Base-by-base conservation (phyloP, 176 grass and related monocot genomes). In the Dactylis glomerata region DNA sequence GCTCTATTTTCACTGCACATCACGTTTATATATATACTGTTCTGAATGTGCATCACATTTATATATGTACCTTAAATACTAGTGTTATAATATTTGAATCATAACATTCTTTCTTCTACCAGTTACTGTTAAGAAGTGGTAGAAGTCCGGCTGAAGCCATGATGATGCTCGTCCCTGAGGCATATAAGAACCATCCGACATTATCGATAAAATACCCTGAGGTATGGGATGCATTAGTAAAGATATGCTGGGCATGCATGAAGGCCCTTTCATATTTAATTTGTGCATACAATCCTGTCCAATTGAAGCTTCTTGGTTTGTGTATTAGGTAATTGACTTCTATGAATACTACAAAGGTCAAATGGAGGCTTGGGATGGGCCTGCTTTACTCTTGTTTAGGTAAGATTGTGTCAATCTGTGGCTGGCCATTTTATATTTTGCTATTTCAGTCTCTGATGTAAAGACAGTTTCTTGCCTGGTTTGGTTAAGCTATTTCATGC, bases 291-390 rank as follows among this genome's bases (percentile, higher is more conserved):
- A 31, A 46, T 80, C 45, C 51, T 68, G 41, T 83, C 55, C 40
- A 82, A 79, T 23, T 79, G 84, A 83, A 76, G 5, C 40, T 87
- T 83, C 62, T 84, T 83, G 28, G 78, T 88, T 80, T 88, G 36
- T 90, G 24, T 85, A 70, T 88, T 85, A 99, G 97, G 93, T 92
- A 68, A 82, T 92, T 91, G 92, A 96, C 86, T 99, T 99, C 76
- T 99, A 99, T 85, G 93, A 99, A 46, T 99, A 96, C 83, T 96
- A 99, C 84, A 99, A 99, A 86, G 97, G 97, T 78, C 97, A 99
- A 91, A 99, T 99, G 97, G 97, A 99, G 80, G 88, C 97, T 77
- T 99, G 97, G 97, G 97, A 99, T 86, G 97, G 97, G 84, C 97
- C 97, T 31, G 97, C 97, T 75, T 89, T 99, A 83, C 97, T 99